Base-by-base conservation (phyloP, 2,329 filamentous ascomycete species). In the Macrophomina tecta region DNA sequence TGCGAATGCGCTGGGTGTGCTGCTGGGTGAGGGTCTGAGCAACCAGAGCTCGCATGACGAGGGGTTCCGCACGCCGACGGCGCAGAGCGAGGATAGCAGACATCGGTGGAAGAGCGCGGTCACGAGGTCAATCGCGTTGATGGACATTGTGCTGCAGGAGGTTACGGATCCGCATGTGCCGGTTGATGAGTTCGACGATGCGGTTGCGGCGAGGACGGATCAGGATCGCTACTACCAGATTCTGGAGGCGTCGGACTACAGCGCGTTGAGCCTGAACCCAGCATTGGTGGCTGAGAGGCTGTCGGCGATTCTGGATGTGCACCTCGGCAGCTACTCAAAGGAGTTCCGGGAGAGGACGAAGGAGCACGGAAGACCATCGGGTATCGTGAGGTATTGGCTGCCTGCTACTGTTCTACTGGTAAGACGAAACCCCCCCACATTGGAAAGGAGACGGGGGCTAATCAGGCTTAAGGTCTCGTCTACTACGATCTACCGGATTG, bases 331-430 rank as follows among this genome's bases (percentile, higher is more conserved):
- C 14, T 92, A 97, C 73, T 80, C 85, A 2, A 73, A 77, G 8
- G 83, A 84, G 45, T 89, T 90, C 68, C 81, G 82, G 48, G 75
- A 77, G 0, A 78, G 91, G 3, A 86, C 90, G 3, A 77, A 78
- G 34, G 79, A 87, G 63, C 90, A 94, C 75, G 94, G 94, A 7
- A 89, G 90, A 28, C 95, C 95, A 0, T 88, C 91, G 4, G 82
- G 82, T 46, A 73, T 95, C 5, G 84, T 96, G 3, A 88, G 95
- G 56, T 98, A 97, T 79, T 99, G 95, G 95, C 83, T 97, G 5
- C 93, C 94, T 0, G 86, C 88, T 0, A 85, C 87, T 1, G 78
- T 88, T 8, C 85, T 92, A 1, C 76, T 97, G 2, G 58, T 62
- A 49, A 62, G 42, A 49, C 28, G 6, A 7, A 11, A 16, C 6